These are phyloP conservation scores for Nectriaceae sp. DNA, from an alignment of 2,329 filamentous ascomycete species.

Conservation along the genomic window DNA sequence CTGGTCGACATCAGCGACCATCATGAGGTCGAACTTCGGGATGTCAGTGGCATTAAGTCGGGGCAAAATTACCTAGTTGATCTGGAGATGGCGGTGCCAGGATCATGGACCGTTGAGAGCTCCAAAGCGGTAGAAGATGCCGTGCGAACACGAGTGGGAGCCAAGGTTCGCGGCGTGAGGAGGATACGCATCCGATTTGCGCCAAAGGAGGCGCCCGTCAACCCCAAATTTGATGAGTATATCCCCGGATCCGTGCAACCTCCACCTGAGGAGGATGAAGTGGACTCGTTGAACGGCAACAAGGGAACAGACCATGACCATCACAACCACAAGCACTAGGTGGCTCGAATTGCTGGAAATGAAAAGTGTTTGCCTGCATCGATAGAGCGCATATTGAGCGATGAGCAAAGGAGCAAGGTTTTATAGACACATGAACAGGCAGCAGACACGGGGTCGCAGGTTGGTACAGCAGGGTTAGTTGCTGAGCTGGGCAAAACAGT, in stretches of 20 bases:
- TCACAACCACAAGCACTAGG: conserved; percentile 32
- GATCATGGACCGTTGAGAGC: conserved; percentile 72
- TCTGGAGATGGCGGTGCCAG: conserved; percentile 80
- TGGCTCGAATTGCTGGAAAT: neutral
- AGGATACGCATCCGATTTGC: conserved; percentile 84
- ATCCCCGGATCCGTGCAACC: conserved; percentile 66
- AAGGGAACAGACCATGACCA: conserved; percentile 15
- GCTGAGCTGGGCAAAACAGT: no score
- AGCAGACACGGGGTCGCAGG: no score
- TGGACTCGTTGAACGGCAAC: conserved; percentile 32
- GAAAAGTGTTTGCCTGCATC: no score
- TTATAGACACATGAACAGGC: no score
- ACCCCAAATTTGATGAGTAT: conserved; percentile 75
- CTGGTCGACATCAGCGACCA: conserved; percentile 56
- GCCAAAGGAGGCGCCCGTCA: conserved; percentile 59
- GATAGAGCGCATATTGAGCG: no score
- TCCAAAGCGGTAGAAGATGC: conserved; percentile 70
- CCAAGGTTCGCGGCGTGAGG: conserved; percentile 80
- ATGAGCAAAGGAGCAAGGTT: no score
- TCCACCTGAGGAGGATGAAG: conserved; percentile 58
- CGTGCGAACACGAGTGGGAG: conserved; percentile 72
- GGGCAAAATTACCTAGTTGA: conserved; percentile 97
- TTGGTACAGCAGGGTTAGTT: no score
- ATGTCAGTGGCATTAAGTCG: conserved; percentile 88
- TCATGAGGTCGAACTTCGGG: conserved; percentile 68